Evolutionary conservation across 2,329 filamentous ascomycete genomes (phyloP).

Genomic region (Thielaviopsis punctulata): DNA sequence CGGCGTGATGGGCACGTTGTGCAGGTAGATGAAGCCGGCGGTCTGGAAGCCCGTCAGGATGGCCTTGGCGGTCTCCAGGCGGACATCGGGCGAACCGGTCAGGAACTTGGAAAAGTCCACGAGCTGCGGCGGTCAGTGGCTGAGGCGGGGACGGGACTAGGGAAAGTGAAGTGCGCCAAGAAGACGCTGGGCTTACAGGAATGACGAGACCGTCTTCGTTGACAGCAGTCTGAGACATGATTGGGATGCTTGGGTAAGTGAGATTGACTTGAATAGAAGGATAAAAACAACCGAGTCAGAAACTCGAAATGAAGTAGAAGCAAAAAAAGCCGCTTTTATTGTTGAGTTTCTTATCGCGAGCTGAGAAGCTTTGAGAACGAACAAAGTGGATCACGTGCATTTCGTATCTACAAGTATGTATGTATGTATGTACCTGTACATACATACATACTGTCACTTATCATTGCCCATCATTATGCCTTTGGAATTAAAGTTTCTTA

Average conservation of each 20-base stretch:
- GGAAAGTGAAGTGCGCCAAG: too few relatives aligned
- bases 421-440: too few relatives aligned
- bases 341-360: too few relatives aligned
- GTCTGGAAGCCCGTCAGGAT: slow-evolving; percentile 68
- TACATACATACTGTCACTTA: too few relatives aligned
- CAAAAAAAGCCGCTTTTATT: background rate
- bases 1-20: slow-evolving; percentile 54
- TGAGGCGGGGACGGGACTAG: slow-evolving; percentile 13
- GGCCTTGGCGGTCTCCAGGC: slow-evolving; percentile 47
- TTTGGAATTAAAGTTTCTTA: too few relatives aligned
- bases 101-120: slow-evolving; percentile 67
- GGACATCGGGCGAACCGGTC: slow-evolving; percentile 40
- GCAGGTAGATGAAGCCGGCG: slow-evolving; percentile 79
- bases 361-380: too few relatives aligned
- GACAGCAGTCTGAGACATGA: slow-evolving; percentile 27
- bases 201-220: slow-evolving; percentile 36
- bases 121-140: slow-evolving; percentile 31
- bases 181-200: slow-evolving; percentile 32
- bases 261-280: background rate
- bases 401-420: too few relatives aligned
- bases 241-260: slow-evolving; percentile 3
- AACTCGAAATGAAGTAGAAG: background rate
- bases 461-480: too few relatives aligned
- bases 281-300: background rate
- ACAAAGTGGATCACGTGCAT: too few relatives aligned